These are phyloP conservation scores for Incumbomyces delicatus DNA, from an alignment of 2,329 filamentous ascomycete species.

Conservation along the genomic window DNA sequence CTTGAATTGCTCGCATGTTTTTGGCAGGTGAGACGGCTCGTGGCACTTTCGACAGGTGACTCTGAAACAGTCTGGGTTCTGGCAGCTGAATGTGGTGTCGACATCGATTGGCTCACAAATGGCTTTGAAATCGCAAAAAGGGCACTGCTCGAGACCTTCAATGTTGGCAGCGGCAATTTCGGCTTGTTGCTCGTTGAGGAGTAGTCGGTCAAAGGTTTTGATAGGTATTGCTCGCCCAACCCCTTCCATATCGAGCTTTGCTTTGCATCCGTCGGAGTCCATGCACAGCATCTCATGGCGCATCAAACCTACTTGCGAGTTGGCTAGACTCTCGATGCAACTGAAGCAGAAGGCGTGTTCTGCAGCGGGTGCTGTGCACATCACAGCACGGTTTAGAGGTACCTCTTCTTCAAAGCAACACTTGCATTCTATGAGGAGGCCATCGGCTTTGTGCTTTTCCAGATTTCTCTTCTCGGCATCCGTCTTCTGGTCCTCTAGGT, in stretches of 20 bases:
- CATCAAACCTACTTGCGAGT: slow-evolving; percentile 58
- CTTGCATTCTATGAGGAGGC: slow-evolving; percentile 55
- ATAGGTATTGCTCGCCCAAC: slow-evolving; percentile 22
- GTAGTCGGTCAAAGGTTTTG: slow-evolving; percentile 52
- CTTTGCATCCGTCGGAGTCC: slow-evolving; percentile 56
- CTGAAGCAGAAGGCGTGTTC: slow-evolving; percentile 59
- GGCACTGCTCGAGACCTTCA: slow-evolving; percentile 64
- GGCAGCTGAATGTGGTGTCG: slow-evolving; percentile 65
- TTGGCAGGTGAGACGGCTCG: slow-evolving; percentile 59
- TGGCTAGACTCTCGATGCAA: slow-evolving; percentile 57
- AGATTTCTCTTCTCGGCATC: slow-evolving; percentile 27
- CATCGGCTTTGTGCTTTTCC: slow-evolving; percentile 33
- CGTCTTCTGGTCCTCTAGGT: slow-evolving; percentile 17
- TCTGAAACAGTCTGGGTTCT: slow-evolving; percentile 53
- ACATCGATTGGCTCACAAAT: slow-evolving; percentile 58
- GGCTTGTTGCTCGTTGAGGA: slow-evolving; percentile 61
- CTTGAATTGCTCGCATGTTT: slow-evolving; percentile 58
- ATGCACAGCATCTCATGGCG: slow-evolving; percentile 62
- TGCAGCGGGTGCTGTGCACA: slow-evolving; percentile 39
- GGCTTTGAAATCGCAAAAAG: slow-evolving; percentile 72
- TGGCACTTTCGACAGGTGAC: slow-evolving; percentile 61
- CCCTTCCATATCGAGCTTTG: slow-evolving; percentile 23
- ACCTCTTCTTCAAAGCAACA: slow-evolving; percentile 60
- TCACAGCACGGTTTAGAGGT: slow-evolving; percentile 57
- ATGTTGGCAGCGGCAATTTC: slow-evolving; percentile 60